Evolutionary conservation across 805 yeast species (phyloP), one percentile per base, ranked within the genome.

Genomic region (Henningerozyma blattae): DNA sequence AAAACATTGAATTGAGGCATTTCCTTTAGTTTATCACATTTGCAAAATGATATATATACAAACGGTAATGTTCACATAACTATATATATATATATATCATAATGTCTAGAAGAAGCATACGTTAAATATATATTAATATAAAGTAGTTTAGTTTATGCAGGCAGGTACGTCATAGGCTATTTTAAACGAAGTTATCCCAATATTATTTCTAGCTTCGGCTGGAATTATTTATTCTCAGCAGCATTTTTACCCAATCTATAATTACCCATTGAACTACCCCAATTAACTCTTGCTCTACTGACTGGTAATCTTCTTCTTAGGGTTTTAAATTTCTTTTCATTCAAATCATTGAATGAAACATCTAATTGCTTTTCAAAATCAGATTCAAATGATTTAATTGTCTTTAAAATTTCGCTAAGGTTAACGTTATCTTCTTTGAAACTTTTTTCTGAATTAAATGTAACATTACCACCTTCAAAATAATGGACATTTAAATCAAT

Each of bases 381-480:
- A 36, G 70, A 66, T 57, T 87, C 96, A 10, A 69, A 49, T 19
- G 54, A 54, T 34, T 65, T 61, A 42, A 85, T 79, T 26, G 62
- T 52, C 36, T 67, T 58, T 25, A 75, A 58, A 3, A 58, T 48
- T 3, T 52, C 54, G 3, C 36, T 36, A 2, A 45, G 40, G 5
- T 35, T 27, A 3, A 48, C 34, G 16, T 55, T 59, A 5, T 45
- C 47, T 1, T 69, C 44, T 4, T 48, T 45, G n/a, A 24, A 10
- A 9, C 10, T 12, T 37, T 65, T 61, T 6, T 42, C 41, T 2
- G 76, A 64, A 40, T 71, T 75, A 48, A 91, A 70, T 34, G 89
- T 69, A 15, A 89, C 97, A 50, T 89, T 89, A 20, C 98, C 98
- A 46, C 89, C 97, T 59, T 89, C 98, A 54, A 72, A 91, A 56